phyloP scores from a whole-genome alignment of 768 basidiomycete genomes.

The Lyophyllum atratum region DNA sequence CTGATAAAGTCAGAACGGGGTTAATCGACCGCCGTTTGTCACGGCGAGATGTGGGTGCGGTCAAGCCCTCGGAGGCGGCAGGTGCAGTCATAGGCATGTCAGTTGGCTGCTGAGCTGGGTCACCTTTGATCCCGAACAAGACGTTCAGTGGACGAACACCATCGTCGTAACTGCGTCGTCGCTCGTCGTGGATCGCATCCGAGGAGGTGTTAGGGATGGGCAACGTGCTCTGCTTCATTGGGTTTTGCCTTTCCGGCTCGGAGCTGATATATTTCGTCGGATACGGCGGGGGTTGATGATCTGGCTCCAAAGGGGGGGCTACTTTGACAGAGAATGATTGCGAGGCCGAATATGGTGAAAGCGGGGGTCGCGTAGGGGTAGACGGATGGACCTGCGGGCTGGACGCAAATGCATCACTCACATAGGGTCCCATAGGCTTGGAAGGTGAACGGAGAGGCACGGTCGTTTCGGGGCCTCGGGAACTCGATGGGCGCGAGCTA shows the following conservation, averaged over 20 bases:
- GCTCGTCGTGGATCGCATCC: conserved; percentile 27
- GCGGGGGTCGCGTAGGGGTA: conserved; percentile 12
- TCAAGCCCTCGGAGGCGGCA: conserved; percentile 28
- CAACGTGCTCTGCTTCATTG: conserved; percentile 41
- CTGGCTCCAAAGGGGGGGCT: conserved; percentile 34
- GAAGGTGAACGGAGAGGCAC: conserved; percentile 24
- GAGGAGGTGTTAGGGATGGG: conserved; percentile 32
- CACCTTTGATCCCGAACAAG: conserved; percentile 31
- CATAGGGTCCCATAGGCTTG: conserved; percentile 32
- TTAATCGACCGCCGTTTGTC: conserved; percentile 54
- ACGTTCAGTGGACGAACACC: conserved; percentile 44
- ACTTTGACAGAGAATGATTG: conserved; percentile 45
- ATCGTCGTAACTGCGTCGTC: conserved; percentile 46
- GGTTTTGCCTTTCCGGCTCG: conserved; percentile 17
- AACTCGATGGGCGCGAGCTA: conserved; percentile 20
- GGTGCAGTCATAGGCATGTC: conserved; percentile 17
- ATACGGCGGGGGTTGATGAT: conserved; percentile 18
- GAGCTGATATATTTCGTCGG: conserved; percentile 18
- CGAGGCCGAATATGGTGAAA: conserved; percentile 26
- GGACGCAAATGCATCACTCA: conserved; percentile 39
- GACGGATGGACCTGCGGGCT: conserved; percentile 16
- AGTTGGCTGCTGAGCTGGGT: conserved; percentile 15
- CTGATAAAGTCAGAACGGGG: conserved; percentile 40
- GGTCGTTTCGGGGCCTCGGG: conserved; percentile 16
- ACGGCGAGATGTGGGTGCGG: conserved; percentile 36